A percentile compares a stretch with the other conserved stretches of the same genome.
These are phyloP conservation scores for Aphanocladium album DNA, from an alignment of 2,329 filamentous ascomycete genomes.

Conservation along the genomic window DNA sequence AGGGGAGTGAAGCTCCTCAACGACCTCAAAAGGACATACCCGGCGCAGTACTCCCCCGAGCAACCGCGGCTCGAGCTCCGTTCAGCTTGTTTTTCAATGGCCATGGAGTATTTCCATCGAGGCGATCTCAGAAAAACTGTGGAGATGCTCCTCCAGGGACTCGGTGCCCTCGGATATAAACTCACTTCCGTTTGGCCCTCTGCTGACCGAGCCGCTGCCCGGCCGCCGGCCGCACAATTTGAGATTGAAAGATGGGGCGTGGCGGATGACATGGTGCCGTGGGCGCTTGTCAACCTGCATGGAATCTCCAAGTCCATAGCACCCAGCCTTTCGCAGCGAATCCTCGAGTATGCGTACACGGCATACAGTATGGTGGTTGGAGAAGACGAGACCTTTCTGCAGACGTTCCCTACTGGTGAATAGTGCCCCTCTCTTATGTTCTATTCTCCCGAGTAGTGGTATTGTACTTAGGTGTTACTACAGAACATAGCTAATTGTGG, in stretches of 20 bases:
- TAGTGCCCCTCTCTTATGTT: too few species aligned
- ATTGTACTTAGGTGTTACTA: too few species aligned
- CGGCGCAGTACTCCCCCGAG: background rate
- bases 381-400: conserved; percentile 16
- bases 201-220: too few species aligned
- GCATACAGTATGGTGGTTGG: conserved; percentile 24
- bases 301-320: conserved; percentile 16
- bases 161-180: conserved; percentile 1
- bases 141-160: conserved; percentile 16
- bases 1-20: background rate
- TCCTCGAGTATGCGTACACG: conserved; percentile 16
- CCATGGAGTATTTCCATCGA: background rate
- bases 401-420: too few species aligned
- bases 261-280: background rate
- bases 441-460: too few species aligned
- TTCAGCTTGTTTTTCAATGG: background rate
- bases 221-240: background rate
- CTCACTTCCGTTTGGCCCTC: background rate
- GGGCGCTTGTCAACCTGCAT: background rate
- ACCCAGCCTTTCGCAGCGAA: conserved; percentile 7
- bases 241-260: conserved; percentile 1
- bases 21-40: background rate
- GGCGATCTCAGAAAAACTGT: conserved; percentile 9
- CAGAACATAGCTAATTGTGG: too few species aligned
- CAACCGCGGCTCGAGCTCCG: background rate